These are phyloP conservation scores for Racocetra persica DNA, from an alignment of 371 early-diverging fungal genomes.

Conservation along the genomic window DNA sequence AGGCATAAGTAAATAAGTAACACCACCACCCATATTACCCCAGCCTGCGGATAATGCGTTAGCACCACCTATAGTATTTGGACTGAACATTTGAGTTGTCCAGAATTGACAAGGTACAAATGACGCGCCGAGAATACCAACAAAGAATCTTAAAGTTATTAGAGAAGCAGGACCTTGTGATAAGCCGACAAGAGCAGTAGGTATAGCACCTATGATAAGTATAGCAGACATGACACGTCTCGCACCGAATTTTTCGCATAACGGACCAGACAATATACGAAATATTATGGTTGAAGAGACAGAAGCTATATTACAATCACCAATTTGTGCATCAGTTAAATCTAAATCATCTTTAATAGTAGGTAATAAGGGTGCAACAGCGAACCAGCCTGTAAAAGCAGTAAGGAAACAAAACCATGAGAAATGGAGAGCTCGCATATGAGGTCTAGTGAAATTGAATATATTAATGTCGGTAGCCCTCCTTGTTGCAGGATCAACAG, in stretches of 20 bases:
- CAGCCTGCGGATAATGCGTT: slow-evolving; percentile 72
- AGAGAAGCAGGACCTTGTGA: slow-evolving; percentile 54
- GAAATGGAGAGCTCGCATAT: slow-evolving; percentile 59
- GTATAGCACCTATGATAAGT: slow-evolving; percentile 60
- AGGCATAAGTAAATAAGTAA: slow-evolving; percentile 65
- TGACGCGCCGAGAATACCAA: slow-evolving; percentile 67
- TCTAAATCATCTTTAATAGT: slow-evolving; percentile 53
- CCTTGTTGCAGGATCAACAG: slow-evolving; percentile 46
- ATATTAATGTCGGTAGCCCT: slow-evolving; percentile 16
- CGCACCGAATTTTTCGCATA: slow-evolving; percentile 64
- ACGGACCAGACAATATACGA: slow-evolving; percentile 53
- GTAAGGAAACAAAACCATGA: slow-evolving; percentile 58
- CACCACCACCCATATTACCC: slow-evolving; percentile 74
- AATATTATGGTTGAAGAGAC: slow-evolving; percentile 54
- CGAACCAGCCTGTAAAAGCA: slow-evolving; percentile 67
- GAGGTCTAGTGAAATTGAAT: slow-evolving; percentile 43
- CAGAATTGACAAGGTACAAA: slow-evolving; percentile 77
- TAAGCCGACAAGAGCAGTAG: slow-evolving; percentile 56
- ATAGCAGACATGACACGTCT: slow-evolving; percentile 59
- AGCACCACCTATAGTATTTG: slow-evolving; percentile 64
- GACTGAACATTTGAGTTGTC: slow-evolving; percentile 65
- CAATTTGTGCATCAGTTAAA: slow-evolving; percentile 47
- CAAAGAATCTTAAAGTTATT: slow-evolving; percentile 55
- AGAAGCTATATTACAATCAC: slow-evolving; percentile 49
- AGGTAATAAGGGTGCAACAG: slow-evolving; percentile 62